Evolutionary conservation across 257 asterid species (phyloP), one percentile per base, ranked within the genome.

Genomic region (Solanum corneliomulleri): DNA sequence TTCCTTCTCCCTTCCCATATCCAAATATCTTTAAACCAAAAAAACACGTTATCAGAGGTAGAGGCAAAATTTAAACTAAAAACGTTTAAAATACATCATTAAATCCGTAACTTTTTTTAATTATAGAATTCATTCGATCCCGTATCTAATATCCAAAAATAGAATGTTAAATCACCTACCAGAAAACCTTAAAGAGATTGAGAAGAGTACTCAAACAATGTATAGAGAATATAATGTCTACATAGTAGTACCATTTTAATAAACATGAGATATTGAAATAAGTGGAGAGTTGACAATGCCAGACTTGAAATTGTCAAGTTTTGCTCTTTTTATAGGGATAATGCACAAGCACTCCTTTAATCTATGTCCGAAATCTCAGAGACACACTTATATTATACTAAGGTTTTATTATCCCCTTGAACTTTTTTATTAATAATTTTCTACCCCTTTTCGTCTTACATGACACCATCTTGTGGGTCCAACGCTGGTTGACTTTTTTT

Each of bases 11-110:
- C 14, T n/a, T 77, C 15, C 42, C 84, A 78, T 78, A 5, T 25
- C 84, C 25, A 45, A 42, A 0, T 42, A 23, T 77, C 83, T n/a
- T 42, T 25, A 13, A n/a, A 76, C 4, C 13, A 4, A 44, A 44
- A 42, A 25, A 41, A 3, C 1, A 41, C 0, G 2, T 25, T 0
- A 77, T 68, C 1, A 6, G 39, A 25, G 23, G 0, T 12, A 7
- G 0, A 12, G 21, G 6, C 1, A 27, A 0, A 13, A 66, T 12
- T 27, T 66, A 0, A 25, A 66, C 37, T 66, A 25, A 68, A 27
- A 27, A 0, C 5, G 4, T 27, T 68, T 0, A 68, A 13, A 68
- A 12, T 68, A 13, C 74, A 27, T 13, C 74, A 27, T 13, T 14
- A 68, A 27, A 68, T 3, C 4, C 5, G 3, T 66, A 66, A 0